These are phyloP conservation scores for Jacaranda copaia DNA, from an alignment of 257 asterid species.

Conservation along the genomic window DNA sequence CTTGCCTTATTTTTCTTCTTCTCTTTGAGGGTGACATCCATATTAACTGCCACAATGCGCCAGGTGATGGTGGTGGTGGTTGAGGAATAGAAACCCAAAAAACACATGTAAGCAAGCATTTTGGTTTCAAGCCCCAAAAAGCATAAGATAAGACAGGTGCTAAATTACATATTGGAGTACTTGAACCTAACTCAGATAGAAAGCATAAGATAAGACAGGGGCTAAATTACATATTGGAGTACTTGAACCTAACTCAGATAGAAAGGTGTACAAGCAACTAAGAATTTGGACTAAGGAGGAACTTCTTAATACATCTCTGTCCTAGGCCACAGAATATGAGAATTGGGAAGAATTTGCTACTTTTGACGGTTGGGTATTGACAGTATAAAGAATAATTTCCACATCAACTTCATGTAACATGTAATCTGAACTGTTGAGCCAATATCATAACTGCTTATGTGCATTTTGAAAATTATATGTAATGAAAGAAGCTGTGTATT, in stretches of 20 bases:
- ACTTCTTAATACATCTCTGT: neutral
- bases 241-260: neutral
- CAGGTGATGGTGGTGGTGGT: neutral
- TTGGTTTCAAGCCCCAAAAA: neutral
- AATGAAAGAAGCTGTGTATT: neutral
- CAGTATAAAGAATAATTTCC: neutral
- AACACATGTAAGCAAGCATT: neutral
- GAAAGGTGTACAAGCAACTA: slow-evolving; percentile 9
- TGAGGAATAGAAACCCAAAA: neutral
- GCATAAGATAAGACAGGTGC: neutral
- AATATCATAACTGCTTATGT: neutral
- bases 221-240: neutral
- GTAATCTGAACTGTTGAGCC: neutral
- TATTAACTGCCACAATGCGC: slow-evolving; percentile 48
- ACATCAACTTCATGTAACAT: neutral
- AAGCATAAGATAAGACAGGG: neutral
- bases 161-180: neutral
- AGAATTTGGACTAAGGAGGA: neutral
- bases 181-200: neutral
- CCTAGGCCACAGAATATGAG: neutral
- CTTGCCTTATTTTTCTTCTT: slow-evolving; percentile 51
- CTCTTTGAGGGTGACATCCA: slow-evolving; percentile 63
- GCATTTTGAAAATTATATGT: neutral
- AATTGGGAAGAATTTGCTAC: neutral
- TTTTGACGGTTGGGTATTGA: neutral